Evolutionary conservation across 352 stramenopile genomes (phyloP).

Genomic region (Phytophthora tubulina): DNA sequence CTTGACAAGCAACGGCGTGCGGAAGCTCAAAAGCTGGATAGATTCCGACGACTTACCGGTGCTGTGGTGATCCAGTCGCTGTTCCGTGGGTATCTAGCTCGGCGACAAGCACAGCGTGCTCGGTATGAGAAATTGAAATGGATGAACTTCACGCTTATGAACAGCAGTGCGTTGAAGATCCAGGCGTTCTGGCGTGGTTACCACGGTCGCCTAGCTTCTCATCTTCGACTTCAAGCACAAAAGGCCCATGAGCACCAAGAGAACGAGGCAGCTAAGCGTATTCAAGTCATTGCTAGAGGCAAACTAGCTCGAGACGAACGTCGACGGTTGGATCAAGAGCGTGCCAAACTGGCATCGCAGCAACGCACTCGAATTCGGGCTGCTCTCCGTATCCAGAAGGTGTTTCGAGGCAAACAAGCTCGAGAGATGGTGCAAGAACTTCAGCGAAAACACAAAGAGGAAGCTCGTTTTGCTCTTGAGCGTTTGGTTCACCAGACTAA

Average conservation of each 20-base stretch:
- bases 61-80: constrained; percentile 69
- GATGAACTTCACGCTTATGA: constrained; percentile 69
- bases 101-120: constrained; percentile 52
- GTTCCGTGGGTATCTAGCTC: constrained; percentile 71
- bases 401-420: constrained; percentile 68
- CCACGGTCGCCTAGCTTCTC: constrained; percentile 67
- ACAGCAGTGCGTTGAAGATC: constrained; percentile 75
- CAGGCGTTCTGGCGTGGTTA: constrained; percentile 82
- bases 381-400: constrained; percentile 71
- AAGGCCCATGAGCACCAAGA: constrained; percentile 64
- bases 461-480: constrained; percentile 63
- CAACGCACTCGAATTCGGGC: constrained; percentile 47
- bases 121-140: constrained; percentile 79
- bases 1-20: constrained; percentile 33
- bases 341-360: constrained; percentile 40
- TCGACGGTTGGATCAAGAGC: constrained; percentile 37
- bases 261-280: constrained; percentile 58
- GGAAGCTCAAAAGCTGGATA: constrained; percentile 50
- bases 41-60: constrained; percentile 51
- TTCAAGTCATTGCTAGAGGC: constrained; percentile 66
- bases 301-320: constrained; percentile 61
- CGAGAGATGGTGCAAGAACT: constrained; percentile 46
- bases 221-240: constrained; percentile 65
- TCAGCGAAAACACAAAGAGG: constrained; percentile 50
- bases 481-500: constrained; percentile 71